Base-by-base conservation (phyloP, 768 basidiomycete genomes). In the Lentinula aciculospora region DNA sequence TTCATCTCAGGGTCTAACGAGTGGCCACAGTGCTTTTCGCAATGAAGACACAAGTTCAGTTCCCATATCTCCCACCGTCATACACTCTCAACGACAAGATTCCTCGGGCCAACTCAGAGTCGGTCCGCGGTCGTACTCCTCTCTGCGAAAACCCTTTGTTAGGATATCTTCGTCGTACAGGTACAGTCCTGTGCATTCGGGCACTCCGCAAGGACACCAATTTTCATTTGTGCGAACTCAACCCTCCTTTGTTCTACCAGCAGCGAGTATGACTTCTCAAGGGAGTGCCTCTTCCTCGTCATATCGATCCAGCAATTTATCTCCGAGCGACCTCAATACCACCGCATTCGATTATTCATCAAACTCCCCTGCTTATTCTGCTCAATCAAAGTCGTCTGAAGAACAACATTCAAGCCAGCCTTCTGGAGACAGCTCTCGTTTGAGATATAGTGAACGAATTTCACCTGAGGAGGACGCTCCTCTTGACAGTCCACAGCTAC, bases 11-110 rank as follows among this genome's bases (percentile, higher is more conserved):
- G 17, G 7, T 19, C n/a, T 32, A 3, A 6, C 19, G 23, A 39
- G 36, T 25, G 39, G 32, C 17, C 45, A 40, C 28, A 40, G n/a
- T 34, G 28, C 54, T 36, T 34, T 40, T 17, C 7, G 25, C 19
- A 28, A 19, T 36, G 44, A 34, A 56, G 54, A 46, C 28, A 34
- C 27, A 17, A 56, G 28, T 31, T 29, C 54, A 13, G 28, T 56
- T 44, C 54, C 54, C 23, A 56, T 56, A 13, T 56, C 54, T 36
- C 40, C 54, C 8, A 45, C 54, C 25, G 42, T 56, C 40, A 17
- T 56, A 27, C 39, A 46, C 31, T 54, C 53, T 29, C 53, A 54
- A 10, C 40, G 54, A 32, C 54, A 42, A 56, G 9, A 19, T 17
- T 40, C 40, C 15, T n/a, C n/a, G n/a, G n/a, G n/a, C n/a, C 54